These are phyloP conservation scores for Phytophthora lateralis DNA, from an alignment of 352 stramenopile genomes.

Conservation along the genomic window DNA sequence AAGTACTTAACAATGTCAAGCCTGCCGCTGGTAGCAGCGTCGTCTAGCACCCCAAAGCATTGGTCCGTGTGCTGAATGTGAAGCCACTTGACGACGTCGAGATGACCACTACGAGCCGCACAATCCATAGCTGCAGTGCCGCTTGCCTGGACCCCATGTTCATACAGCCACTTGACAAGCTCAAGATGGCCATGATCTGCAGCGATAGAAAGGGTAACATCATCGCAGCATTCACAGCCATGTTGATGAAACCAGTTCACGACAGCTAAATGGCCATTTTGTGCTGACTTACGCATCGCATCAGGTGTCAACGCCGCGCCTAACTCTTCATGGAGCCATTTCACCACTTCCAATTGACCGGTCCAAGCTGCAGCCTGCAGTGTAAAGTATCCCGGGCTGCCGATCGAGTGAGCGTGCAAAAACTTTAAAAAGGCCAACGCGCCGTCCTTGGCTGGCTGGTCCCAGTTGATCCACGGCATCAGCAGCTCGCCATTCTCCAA, in stretches of 20 bases:
- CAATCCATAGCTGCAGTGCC: constrained; percentile 16
- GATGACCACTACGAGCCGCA: constrained; percentile 22
- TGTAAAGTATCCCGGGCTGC: constrained; percentile 19
- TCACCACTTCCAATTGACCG: constrained; percentile 28
- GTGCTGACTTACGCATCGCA: constrained; percentile 24
- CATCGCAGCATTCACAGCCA: constrained; percentile 18
- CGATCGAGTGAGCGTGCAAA: constrained; percentile 18
- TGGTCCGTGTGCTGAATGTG: constrained; percentile 9
- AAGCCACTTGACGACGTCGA: constrained; percentile 30
- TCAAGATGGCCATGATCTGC: constrained; percentile 22
- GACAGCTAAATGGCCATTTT: constrained; percentile 25
- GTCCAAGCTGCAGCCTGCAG: constrained; percentile 20
- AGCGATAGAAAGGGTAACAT: constrained; percentile 16
- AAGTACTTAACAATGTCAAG: constrained; percentile 21
- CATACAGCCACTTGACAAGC: constrained; percentile 26
- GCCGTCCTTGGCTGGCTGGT: constrained; percentile 26
- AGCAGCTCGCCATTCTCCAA: constrained; percentile 20
- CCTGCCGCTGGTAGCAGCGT: constrained; percentile 16
- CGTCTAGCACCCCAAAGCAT: constrained; percentile 15
- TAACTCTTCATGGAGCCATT: constrained; percentile 24
- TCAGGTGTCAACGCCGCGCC: constrained; percentile 5
- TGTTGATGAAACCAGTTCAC: constrained; percentile 32
- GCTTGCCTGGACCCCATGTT: constrained; percentile 12
- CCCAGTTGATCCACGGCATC: constrained; percentile 29
- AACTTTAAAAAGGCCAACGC: constrained; percentile 27